Base-by-base conservation (phyloP, 345 rosid species). In the Gossypium mustelinum region DNA sequence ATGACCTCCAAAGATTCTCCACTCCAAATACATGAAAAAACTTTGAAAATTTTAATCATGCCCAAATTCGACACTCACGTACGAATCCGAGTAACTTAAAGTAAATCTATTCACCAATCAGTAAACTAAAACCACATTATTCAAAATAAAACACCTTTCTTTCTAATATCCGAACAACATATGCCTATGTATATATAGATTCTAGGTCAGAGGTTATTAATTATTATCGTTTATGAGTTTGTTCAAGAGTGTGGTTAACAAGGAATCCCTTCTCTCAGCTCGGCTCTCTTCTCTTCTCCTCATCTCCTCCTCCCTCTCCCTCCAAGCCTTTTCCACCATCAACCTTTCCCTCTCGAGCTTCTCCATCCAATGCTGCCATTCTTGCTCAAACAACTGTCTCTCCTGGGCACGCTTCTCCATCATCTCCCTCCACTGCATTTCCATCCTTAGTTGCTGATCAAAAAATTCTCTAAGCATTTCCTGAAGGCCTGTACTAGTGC, bases 251-350 rank as follows among this genome's bases (percentile, higher is more conserved):
- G 85, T 76, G 7, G 88, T 85, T 65, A 89, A 62, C 52, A 85
- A 65, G 44, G 82, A 83, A 80, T 89, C 90, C 69, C 89, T 85
- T 59, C 82, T 77, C 80, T 89, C 85, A 29, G 88, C 89, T 57
- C 89, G 84, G 74, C 76, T 76, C 58, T 87, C 88, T 76, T 84
- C 93, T 69, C 86, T 79, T 2, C 65, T 45, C 79, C 86, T 86
- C 77, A 85, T 79, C 74, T 87, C 87, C 68, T 87, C 90, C 66
- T 85, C 90, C 57, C 76, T 86, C 79, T 89, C 90, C 80, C 83
- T 81, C 89, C 88, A 84, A 22, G 82, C 84, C 82, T 73, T 81
- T 73, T 87, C 87, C 7, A 62, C 78, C 79, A 78, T 66, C 75
- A 89, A 63, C 69, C 89, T 81, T 80, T 87, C 89, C 68, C 83